Evolutionary conservation across 805 yeast species (phyloP), one percentile per base, ranked within the genome.

Genomic region (Myxozyma neglecta): DNA sequence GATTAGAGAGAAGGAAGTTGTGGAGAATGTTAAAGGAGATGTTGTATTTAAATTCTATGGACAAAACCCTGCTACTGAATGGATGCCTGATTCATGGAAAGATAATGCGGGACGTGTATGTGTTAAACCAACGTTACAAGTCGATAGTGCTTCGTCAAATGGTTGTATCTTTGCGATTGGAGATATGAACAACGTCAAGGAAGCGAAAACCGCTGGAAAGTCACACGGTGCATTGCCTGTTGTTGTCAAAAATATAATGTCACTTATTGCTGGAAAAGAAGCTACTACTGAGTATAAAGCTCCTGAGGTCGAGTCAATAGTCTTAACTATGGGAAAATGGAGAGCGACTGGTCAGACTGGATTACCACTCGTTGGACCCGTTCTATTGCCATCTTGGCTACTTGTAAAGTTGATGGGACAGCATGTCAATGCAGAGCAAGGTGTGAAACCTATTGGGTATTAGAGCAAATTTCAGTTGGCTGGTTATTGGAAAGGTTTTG

Each of bases 141-240:
- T 59, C 36, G 57, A 45, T 34, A 37, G 46, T 39, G 49, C 49
- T 18, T 52, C 24, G 34, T 57, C 51, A 11, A 50, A 47, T 24
- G 56, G 44, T 40, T n/a, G 46, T 16, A 51, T 63, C 14, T 63
- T 63, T 40, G 66, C 63, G 0, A 10, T 60, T 35, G 66, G 66
- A 45, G 66, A 63, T 40, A 45, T 60, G 24, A 60, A 37, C 32
- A 36, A 53, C 48, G 39, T 60, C 20, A 13, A 9, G n/a, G 66
- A 63, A 45, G 53, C 29, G 34, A 60, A 60, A 47, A 59, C 55
- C 16, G 61, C 61, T 7, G 49, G 29, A 20, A 63, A 63, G 18
- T 10, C 50, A 4, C 36, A 34, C 18, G 16, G 11, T 10, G n/a
- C 50, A 3, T 18, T 48, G 8, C 56, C 60, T 13, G 55, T 56